A percentile compares a stretch with the other conserved stretches of the same genome.
Evolutionary conservation across 805 yeast species (phyloP).

Genomic region (Wickerhamiella musiphila): DNA sequence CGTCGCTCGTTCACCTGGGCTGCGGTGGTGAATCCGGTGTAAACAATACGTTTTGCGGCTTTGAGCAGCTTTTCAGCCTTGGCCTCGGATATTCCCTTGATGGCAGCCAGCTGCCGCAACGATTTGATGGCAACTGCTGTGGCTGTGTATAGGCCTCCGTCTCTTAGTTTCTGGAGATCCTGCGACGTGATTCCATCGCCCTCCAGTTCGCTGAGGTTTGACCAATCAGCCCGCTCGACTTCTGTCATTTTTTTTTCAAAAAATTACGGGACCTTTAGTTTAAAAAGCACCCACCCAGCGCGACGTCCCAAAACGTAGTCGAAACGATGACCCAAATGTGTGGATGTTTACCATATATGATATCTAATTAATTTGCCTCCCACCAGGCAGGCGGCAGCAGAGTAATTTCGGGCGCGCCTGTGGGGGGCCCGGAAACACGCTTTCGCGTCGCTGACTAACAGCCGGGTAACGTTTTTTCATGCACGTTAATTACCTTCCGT

Average conservation of each 20-base stretch:
- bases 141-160: slow-evolving; percentile 74
- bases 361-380: slow-evolving; percentile 2
- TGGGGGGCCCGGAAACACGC: too few species aligned
- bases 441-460: too few species aligned
- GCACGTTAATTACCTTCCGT: slow-evolving; percentile 1
- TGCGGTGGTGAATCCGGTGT: slow-evolving; percentile 95
- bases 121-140: slow-evolving; percentile 91
- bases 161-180: slow-evolving; percentile 66
- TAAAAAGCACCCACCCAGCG: too few species aligned
- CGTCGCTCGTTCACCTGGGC: slow-evolving; percentile 83
- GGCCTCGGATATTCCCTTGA: slow-evolving; percentile 89
- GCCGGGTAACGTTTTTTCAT: too few species aligned
- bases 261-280: too few species aligned
- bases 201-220: slow-evolving; percentile 18
- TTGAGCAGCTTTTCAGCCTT: slow-evolving; percentile 73
- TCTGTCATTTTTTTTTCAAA: too few species aligned
- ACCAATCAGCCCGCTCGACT: slow-evolving; percentile 6
- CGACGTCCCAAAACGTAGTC: too few species aligned
- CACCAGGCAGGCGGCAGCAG: too few species aligned
- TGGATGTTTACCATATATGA: background rate
- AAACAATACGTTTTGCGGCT: slow-evolving; percentile 76
- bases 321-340: too few species aligned
- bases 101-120: slow-evolving; percentile 51
- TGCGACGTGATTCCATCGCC: slow-evolving; percentile 74
- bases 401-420: too few species aligned